phyloP scores from a whole-genome alignment of 192 early-diverging fungal species.

The Diversispora eburnea region DNA sequence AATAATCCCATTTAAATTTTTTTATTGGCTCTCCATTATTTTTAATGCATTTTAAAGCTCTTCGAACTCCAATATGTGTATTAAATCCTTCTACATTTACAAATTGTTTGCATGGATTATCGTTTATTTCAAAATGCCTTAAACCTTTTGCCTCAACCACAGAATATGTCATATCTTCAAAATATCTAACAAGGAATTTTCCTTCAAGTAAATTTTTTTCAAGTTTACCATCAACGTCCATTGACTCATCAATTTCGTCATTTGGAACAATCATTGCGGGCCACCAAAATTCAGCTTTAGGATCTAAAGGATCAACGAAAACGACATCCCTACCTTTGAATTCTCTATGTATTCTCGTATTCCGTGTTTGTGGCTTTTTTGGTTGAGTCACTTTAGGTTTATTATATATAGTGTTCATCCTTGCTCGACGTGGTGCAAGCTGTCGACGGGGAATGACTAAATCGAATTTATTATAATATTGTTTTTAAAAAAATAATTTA shows the following conservation, averaged over 20 bases:
- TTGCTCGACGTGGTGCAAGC: neutral
- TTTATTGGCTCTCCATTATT: constrained; percentile 8
- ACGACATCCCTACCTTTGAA: constrained; percentile 11
- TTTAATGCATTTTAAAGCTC: constrained; percentile 1
- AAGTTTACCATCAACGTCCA: constrained; percentile 22
- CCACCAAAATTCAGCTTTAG: constrained; percentile 18
- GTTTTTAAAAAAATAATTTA: too few relatives aligned
- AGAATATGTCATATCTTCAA: constrained; percentile 15
- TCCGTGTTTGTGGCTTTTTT: neutral
- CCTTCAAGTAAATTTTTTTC: constrained; percentile 7
- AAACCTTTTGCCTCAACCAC: constrained; percentile 5
- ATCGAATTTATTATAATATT: too few relatives aligned
- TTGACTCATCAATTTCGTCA: constrained; percentile 10
- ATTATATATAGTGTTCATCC: neutral
- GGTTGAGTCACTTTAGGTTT: neutral
- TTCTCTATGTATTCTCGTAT: neutral
- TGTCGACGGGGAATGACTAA: too few relatives aligned
- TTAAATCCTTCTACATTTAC: constrained; percentile 13
- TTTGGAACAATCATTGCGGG: constrained; percentile 13
- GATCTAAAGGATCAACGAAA: constrained; percentile 16
- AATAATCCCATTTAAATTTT: constrained; percentile 17
- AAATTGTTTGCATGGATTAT: neutral
- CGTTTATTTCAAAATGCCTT: neutral
- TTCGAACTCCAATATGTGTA: constrained; percentile 11
- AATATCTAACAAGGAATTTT: constrained; percentile 21